Evolutionary conservation across 2,329 filamentous ascomycete species (phyloP), one percentile per base, ranked within the genome.

Genomic region (Immersiporthe knoxdaviesiana): DNA sequence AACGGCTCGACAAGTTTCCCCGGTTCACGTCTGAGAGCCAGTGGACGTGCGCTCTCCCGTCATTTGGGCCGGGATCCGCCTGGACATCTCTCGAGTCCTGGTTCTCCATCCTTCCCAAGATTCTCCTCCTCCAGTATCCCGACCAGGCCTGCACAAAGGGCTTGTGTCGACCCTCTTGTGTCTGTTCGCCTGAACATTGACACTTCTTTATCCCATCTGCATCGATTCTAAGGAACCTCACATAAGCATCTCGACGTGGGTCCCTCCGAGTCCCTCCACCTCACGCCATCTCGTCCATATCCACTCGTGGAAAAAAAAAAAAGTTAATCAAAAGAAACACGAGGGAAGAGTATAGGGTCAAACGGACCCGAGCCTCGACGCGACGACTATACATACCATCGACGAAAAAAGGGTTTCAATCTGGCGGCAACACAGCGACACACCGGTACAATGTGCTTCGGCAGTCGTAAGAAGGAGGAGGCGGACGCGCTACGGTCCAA

Each of bases 381-480:
- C 60, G 60, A 47, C 59, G 47, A 47, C 18, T 47, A 12, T 10
- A 44, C 41, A 64, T 18, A 39, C n/a, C 1, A 60, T 39, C 59
- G 14, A 47, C 44, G 18, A 47, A 21, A 52, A 32, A 47, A 63
- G 24, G 30, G 54, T 47, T 44, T 18, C 44, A 52, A 58, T 32
- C 37, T 67, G 60, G 54, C 52, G 67, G 52, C 24, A 47, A 24
- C 44, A 32, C 65, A 62, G 41, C 56, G 50, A 67, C 64, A 59
- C 39, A 35, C 47, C 70, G 65, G 63, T 76, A 83, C 72, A 70
- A 91, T 91, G 89, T 91, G 89, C 79, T 91, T 91, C 78, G 87
- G 88, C 71, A 80, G 82, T 72, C 83, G 87, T 74, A 82, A 84
- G 68, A 84, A 83, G 74, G 80, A 83, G 73, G 82, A 84, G 74